phyloP scores from a whole-genome alignment of 2,329 filamentous ascomycete species.

The Dactylonectria macrodidyma region DNA sequence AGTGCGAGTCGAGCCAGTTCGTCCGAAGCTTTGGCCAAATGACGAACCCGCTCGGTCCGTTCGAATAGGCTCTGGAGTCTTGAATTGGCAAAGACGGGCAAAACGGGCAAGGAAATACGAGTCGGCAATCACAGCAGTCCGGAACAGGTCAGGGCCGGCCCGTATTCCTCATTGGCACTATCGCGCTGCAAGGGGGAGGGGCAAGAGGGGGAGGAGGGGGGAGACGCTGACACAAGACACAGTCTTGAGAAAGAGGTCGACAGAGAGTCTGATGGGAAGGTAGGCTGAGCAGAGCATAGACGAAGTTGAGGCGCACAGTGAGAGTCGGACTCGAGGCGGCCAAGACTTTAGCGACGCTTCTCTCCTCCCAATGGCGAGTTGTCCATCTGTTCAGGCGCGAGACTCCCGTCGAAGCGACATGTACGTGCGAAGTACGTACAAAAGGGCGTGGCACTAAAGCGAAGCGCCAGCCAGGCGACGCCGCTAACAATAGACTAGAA shows the following conservation, averaged over 20 bases:
- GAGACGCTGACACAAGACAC: background rate
- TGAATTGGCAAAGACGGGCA: background rate
- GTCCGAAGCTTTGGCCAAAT: conserved; percentile 1
- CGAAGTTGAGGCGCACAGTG: conserved; percentile 3
- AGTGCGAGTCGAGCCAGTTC: background rate
- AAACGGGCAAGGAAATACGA: conserved; percentile 23
- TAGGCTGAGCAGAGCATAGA: background rate
- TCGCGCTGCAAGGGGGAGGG: conserved; percentile 9
- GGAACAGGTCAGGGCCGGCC: background rate
- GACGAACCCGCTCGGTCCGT: conserved; percentile 19
- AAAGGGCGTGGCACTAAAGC: conserved; percentile 3
- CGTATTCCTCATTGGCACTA: background rate
- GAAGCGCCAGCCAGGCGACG: background rate
- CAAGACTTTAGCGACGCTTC: background rate
- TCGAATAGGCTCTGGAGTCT: background rate
- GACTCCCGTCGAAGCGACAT: background rate
- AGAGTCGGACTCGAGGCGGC: background rate
- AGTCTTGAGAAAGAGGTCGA: background rate
- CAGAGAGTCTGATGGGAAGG: background rate
- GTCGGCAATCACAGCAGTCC: conserved; percentile 15
- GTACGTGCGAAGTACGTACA: background rate
- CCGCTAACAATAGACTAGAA: background rate
- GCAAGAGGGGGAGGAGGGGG: background rate
- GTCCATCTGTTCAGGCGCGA: too few species aligned
- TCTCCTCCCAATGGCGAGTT: background rate